These are phyloP conservation scores for Yamadazyma pseudoaaseri DNA, from an alignment of 1,139 yeast species.

Conservation along the genomic window DNA sequence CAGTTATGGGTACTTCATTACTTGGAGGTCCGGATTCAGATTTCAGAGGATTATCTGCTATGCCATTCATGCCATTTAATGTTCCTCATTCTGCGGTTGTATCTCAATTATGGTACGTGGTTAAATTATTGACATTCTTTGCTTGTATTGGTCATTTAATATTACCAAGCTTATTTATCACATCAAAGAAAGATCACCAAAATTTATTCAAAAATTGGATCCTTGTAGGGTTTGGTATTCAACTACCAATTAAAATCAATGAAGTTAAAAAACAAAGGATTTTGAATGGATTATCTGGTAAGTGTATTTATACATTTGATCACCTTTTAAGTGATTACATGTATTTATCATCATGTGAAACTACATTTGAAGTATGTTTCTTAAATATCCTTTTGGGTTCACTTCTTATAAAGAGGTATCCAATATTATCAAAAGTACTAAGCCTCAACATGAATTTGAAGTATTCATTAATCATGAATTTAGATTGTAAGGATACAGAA, in stretches of 20 bases:
- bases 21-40: slow-evolving; percentile 35
- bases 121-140: slow-evolving; percentile 26
- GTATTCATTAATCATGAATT: slow-evolving; percentile 28
- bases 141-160: slow-evolving; percentile 26
- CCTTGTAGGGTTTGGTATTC: slow-evolving; percentile 29
- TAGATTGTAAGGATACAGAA: slow-evolving; percentile 30
- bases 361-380: slow-evolving; percentile 37
- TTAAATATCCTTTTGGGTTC: slow-evolving; percentile 32
- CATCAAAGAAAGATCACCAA: slow-evolving; percentile 3
- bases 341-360: slow-evolving; percentile 30
- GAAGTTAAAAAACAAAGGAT: slow-evolving; percentile 19
- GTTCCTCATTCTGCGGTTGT: slow-evolving; percentile 25
- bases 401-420: slow-evolving; percentile 22
- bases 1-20: slow-evolving; percentile 49
- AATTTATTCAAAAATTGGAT: slow-evolving; percentile 21
- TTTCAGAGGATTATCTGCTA: slow-evolving; percentile 37
- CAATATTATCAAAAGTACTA: slow-evolving; percentile 21
- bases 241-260: slow-evolving; percentile 24
- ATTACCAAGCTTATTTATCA: slow-evolving; percentile 20
- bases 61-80: slow-evolving; percentile 33
- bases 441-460: slow-evolving; percentile 26
- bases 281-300: slow-evolving; percentile 24
- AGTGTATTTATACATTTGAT: slow-evolving; percentile 13
- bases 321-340: slow-evolving; percentile 27
- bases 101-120: slow-evolving; percentile 26